Percentiles rank a stretch among this genome's conserved stretches.
These are phyloP conservation scores for Exsudoporus frostii DNA, from an alignment of 768 basidiomycete genomes.

Conservation along the genomic window DNA sequence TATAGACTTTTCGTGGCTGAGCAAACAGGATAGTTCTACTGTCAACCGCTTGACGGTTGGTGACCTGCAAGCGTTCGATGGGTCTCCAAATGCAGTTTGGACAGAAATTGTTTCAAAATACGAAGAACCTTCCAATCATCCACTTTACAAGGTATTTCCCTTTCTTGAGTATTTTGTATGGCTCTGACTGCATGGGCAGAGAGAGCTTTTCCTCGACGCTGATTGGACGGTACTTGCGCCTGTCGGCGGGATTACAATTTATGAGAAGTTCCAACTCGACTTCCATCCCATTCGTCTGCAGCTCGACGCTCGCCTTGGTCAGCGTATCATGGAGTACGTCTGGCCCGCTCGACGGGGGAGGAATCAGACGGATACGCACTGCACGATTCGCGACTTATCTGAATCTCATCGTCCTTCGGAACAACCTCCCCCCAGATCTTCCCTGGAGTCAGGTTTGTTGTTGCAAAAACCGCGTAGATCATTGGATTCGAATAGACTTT, in stretches of 20 bases:
- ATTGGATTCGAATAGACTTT: constrained; percentile 32
- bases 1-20: constrained; percentile 79
- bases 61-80: constrained; percentile 84
- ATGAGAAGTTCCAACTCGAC: constrained; percentile 75
- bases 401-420: constrained; percentile 23
- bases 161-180: neutral
- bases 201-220: constrained; percentile 68
- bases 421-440: constrained; percentile 36
- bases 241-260: constrained; percentile 90
- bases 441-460: constrained; percentile 49
- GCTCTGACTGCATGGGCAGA: constrained; percentile 36
- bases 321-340: constrained; percentile 82
- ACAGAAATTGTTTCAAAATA: constrained; percentile 84
- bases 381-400: neutral
- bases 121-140: constrained; percentile 65
- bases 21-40: constrained; percentile 83
- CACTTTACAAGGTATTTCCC: constrained; percentile 58
- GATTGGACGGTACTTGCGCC: constrained; percentile 85
- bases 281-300: constrained; percentile 86
- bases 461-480: constrained; percentile 32
- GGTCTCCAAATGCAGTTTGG: constrained; percentile 77
- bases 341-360: constrained; percentile 62
- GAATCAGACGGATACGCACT: constrained; percentile 6
- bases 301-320: constrained; percentile 79
- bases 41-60: constrained; percentile 72